Percentiles rank a stretch among this genome's conserved stretches.
Evolutionary conservation across 2,329 filamentous ascomycete species (phyloP).

Genomic region (Cadophora luteo-olivacea): DNA sequence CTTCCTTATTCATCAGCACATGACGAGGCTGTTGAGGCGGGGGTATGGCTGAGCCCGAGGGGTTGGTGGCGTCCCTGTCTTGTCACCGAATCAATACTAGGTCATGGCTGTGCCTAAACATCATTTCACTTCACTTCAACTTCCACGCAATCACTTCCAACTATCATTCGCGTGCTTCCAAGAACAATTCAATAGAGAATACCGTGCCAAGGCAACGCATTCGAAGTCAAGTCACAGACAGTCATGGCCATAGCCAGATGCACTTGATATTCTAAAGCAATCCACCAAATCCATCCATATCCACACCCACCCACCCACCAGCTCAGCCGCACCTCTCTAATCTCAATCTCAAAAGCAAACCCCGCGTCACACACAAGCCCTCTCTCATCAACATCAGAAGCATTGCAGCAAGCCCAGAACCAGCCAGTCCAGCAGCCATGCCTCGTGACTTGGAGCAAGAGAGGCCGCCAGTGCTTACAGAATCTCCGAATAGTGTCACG

Average conservation of each 20-base stretch:
- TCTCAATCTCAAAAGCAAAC: neutral
- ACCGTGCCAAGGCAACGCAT: neutral
- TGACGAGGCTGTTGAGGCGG: slow-evolving; percentile 16
- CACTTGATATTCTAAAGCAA: neutral
- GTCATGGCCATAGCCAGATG: neutral
- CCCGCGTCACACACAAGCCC: slow-evolving; percentile 17
- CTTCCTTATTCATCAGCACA: slow-evolving; percentile 6
- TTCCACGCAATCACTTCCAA: neutral
- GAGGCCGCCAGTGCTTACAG: slow-evolving; percentile 28
- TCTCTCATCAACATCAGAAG: slow-evolving; percentile 3
- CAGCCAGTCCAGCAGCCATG: slow-evolving; percentile 21
- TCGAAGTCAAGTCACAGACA: neutral
- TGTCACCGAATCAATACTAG: slow-evolving; percentile 8
- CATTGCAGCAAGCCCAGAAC: neutral
- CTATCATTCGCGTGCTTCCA: neutral
- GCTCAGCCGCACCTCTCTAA: slow-evolving; percentile 6
- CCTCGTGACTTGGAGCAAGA: slow-evolving; percentile 29
- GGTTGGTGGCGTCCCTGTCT: neutral
- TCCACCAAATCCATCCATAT: neutral
- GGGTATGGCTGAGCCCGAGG: slow-evolving; percentile 8
- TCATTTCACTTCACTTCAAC: neutral
- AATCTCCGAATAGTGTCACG: slow-evolving; percentile 33
- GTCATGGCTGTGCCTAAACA: slow-evolving; percentile 12
- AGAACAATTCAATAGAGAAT: neutral
- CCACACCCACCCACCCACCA: neutral